These are phyloP conservation scores for Zoysia pacifica DNA, from an alignment of 176 grass and related monocot species.

Conservation along the genomic window DNA sequence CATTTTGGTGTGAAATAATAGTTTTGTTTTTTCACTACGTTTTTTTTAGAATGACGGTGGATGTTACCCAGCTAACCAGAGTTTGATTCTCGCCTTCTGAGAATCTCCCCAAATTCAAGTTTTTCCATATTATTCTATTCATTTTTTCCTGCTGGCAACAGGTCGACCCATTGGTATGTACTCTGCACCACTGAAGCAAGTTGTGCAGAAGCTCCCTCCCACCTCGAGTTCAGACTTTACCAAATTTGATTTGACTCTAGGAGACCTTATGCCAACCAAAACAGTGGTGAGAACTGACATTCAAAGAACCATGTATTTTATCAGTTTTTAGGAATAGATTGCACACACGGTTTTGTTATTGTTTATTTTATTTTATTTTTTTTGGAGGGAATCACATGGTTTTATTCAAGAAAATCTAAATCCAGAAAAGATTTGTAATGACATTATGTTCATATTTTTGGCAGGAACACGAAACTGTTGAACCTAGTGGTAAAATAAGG, in stretches of 20 bases:
- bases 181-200: conserved; percentile 70
- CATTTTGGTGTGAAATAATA: conserved; percentile 15
- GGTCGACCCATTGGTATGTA: conserved; percentile 51
- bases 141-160: conserved; percentile 21
- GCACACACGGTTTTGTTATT: conserved; percentile 24
- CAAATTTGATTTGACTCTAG: conserved; percentile 71
- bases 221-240: conserved; percentile 41
- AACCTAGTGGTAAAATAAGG: conserved; percentile 79
- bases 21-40: conserved; percentile 44
- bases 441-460: conserved; percentile 36
- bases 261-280: conserved; percentile 68
- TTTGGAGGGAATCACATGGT: not conserved
- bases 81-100: not conserved
- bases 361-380: not conserved
- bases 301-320: conserved; percentile 15
- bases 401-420: conserved; percentile 26
- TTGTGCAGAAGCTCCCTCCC: conserved; percentile 56
- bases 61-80: not conserved
- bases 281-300: conserved; percentile 49
- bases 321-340: conserved; percentile 5
- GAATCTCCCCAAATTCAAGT: not conserved
- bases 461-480: conserved; percentile 59
- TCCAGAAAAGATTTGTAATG: conserved; percentile 26
- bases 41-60: not conserved
- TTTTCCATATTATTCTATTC: not conserved